These are phyloP conservation scores for Nemania sp. DNA, from an alignment of 2,329 filamentous ascomycete species.

Conservation along the genomic window DNA sequence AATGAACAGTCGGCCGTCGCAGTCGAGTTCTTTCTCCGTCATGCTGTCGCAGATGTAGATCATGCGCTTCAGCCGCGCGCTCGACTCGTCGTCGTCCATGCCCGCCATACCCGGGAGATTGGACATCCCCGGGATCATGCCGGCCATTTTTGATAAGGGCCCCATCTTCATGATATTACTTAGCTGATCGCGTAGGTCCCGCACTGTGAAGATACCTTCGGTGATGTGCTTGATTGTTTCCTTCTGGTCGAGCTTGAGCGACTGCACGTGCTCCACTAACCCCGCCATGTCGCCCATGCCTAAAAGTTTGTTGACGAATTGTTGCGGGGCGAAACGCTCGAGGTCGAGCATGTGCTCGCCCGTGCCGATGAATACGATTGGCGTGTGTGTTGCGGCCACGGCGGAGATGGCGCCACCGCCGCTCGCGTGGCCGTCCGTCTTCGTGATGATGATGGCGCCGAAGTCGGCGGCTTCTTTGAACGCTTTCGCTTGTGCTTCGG, in stretches of 20 bases:
- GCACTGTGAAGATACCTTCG: slow-evolving; percentile 93
- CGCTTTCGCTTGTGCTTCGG: slow-evolving; percentile 89
- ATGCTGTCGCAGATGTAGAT: slow-evolving; percentile 99
- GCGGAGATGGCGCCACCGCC: slow-evolving; percentile 97
- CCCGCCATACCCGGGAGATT: slow-evolving; percentile 79
- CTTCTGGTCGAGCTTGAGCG: slow-evolving; percentile 93
- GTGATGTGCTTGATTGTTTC: slow-evolving; percentile 99
- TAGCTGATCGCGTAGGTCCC: slow-evolving; percentile 92
- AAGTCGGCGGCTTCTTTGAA: slow-evolving; percentile 98
- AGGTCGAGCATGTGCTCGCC: slow-evolving; percentile 97
- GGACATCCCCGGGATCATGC: slow-evolving; percentile 96
- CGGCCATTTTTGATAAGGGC: slow-evolving; percentile 92
- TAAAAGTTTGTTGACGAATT: slow-evolving; percentile 90
- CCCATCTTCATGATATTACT: slow-evolving; percentile 99
- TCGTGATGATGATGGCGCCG: slow-evolving; percentile 97
- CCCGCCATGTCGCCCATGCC: slow-evolving; percentile 98
- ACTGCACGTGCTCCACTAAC: slow-evolving; percentile 94
- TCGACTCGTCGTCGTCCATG: slow-evolving; percentile 97
- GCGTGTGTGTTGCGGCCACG: slow-evolving; percentile 92
- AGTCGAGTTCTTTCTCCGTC: slow-evolving; percentile 94
- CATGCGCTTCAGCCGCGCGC: slow-evolving; percentile 92
- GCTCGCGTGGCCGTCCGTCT: slow-evolving; percentile 93
- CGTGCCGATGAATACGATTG: slow-evolving; percentile 97
- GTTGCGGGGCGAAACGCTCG: slow-evolving; percentile 87
- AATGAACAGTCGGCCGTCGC: slow-evolving; percentile 90